These are phyloP conservation scores for Testicularia cyperi DNA, from an alignment of 1,284 basidiomycete genomes.

Conservation along the genomic window DNA sequence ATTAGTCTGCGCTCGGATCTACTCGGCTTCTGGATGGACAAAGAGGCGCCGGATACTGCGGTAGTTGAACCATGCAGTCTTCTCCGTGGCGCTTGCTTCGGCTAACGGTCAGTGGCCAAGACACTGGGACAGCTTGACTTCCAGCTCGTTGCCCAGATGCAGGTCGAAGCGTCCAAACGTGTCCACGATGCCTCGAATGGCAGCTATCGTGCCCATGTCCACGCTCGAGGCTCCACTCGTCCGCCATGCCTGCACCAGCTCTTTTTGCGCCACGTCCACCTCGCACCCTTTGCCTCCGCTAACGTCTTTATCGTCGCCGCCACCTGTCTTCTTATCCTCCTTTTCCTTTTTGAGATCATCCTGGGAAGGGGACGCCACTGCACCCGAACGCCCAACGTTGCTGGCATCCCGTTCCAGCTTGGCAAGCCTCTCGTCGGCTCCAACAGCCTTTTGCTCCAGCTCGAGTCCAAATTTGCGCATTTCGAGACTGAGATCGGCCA, in stretches of 20 bases:
- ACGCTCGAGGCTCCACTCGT: slow-evolving; percentile 11
- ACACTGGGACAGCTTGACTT: slow-evolving; percentile 20
- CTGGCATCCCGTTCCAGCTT: slow-evolving; percentile 2
- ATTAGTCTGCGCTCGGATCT: too few species aligned
- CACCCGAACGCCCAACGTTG: too few species aligned
- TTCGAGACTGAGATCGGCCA: slow-evolving; percentile 16
- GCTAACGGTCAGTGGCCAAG: too few species aligned
- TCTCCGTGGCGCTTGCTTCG: too few species aligned
- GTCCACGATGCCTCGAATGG: slow-evolving; percentile 17
- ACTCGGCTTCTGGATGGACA: too few species aligned
- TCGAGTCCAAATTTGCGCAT: slow-evolving; percentile 14
- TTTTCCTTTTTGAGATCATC: too few species aligned
- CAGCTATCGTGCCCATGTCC: slow-evolving; percentile 3
- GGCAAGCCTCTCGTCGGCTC: slow-evolving; percentile 9
- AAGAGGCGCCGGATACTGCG: not conserved
- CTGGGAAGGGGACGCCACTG: too few species aligned
- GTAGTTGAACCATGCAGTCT: not conserved
- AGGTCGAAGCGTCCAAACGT: slow-evolving; percentile 26
- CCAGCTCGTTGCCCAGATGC: slow-evolving; percentile 17
- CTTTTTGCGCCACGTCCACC: too few species aligned
- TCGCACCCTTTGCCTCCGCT: too few species aligned
- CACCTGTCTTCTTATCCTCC: too few species aligned
- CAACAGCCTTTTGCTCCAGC: slow-evolving; percentile 10
- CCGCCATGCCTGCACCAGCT: slow-evolving; percentile 14
- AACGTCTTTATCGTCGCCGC: too few species aligned